Percentiles rank a stretch among this genome's conserved stretches.
Evolutionary conservation across 1,284 basidiomycete species (phyloP).

Genomic region (Phaffia rhodozyma): DNA sequence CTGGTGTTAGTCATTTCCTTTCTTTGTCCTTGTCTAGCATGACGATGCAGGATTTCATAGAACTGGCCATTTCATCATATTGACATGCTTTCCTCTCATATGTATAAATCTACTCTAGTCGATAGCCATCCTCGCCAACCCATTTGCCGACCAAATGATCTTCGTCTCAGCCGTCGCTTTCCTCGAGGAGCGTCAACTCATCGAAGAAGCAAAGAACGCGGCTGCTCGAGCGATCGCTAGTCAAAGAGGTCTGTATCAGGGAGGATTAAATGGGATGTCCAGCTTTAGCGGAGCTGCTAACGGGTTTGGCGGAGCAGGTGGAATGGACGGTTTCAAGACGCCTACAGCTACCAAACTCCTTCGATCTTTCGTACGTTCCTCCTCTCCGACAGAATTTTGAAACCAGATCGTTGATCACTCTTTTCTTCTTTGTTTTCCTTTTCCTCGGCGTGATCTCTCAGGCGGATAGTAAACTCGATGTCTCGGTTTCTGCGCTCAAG

Average conservation of each 20-base stretch:
- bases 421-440: neutral
- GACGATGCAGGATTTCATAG: too few relatives aligned
- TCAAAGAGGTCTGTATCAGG: neutral
- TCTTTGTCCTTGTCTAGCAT: neutral
- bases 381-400: neutral
- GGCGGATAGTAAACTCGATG: slow-evolving; percentile 13
- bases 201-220: neutral
- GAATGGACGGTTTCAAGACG: slow-evolving; percentile 11
- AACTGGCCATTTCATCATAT: too few relatives aligned
- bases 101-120: neutral
- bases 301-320: neutral
- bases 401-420: neutral
- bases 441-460: too few relatives aligned
- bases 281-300: neutral
- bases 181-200: slow-evolving; percentile 9
- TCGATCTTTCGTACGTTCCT: neutral
- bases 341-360: slow-evolving; percentile 9
- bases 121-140: slow-evolving; percentile 14
- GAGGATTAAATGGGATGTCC: too few relatives aligned
- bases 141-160: slow-evolving; percentile 17
- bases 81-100: neutral
- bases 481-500: slow-evolving; percentile 9
- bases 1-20: neutral
- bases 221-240: neutral
- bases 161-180: slow-evolving; percentile 14